Conservation (phyloP, 768 basidiomycete genomes). For the Phylloporus sp. region DNA sequence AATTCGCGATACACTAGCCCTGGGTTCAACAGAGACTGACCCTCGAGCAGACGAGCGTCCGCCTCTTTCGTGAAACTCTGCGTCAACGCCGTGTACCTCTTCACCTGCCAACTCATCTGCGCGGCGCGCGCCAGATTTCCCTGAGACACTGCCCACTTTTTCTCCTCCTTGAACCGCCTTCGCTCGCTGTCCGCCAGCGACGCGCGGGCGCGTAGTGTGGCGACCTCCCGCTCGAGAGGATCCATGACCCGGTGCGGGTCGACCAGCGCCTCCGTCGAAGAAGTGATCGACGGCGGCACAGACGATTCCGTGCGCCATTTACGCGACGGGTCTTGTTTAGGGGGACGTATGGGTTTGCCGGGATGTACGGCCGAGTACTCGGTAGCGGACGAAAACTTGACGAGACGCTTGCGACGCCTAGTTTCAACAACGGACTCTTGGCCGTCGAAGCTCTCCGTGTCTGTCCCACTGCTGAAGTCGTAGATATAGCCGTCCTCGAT, state of each 20-base stretch:
- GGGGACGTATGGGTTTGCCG: conserved; percentile 24
- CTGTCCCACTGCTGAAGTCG: conserved; percentile 18
- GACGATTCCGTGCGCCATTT: conserved; percentile 34
- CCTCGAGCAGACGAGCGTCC: conserved; percentile 60
- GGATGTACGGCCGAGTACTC: conserved; percentile 26
- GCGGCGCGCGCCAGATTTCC: conserved; percentile 70
- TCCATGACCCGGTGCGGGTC: conserved; percentile 55
- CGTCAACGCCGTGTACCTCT: conserved; percentile 73
- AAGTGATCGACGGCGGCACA: conserved; percentile 51
- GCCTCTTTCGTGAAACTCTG: conserved; percentile 79
- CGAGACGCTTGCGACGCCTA: conserved; percentile 37
- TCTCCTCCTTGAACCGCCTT: conserved; percentile 77
- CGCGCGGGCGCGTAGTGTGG: conserved; percentile 67
- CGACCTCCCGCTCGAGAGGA: conserved; percentile 69
- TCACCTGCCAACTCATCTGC: conserved; percentile 82
- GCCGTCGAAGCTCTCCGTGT: conserved; percentile 18
- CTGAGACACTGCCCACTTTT: conserved; percentile 79
- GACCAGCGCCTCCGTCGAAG: conserved; percentile 62
- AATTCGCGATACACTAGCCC: not conserved
- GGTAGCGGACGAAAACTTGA: conserved; percentile 44
- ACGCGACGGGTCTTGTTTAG: conserved; percentile 25
- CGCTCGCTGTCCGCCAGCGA: conserved; percentile 80
- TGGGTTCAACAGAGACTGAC: conserved; percentile 31
- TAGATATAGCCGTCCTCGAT: conserved; percentile 46
- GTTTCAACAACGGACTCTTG: conserved; percentile 10